These are phyloP conservation scores for Trichoderma sp. DNA, from an alignment of 2,329 filamentous ascomycete species.

Conservation along the genomic window DNA sequence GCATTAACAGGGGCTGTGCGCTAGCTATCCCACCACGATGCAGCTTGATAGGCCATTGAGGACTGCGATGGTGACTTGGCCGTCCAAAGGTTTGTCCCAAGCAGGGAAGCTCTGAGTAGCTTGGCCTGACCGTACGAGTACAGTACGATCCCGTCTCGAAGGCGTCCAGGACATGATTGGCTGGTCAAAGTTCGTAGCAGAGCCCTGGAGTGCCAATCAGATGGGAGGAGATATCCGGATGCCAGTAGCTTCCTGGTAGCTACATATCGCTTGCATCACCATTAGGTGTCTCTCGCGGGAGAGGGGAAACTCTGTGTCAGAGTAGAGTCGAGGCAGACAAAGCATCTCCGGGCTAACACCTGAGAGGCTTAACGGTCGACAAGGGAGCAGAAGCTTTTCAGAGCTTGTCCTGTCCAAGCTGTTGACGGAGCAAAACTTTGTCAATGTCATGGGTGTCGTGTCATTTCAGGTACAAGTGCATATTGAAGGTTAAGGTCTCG, in stretches of 20 bases:
- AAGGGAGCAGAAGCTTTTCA: background rate
- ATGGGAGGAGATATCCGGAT: background rate
- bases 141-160: background rate
- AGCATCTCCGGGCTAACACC: background rate
- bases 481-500: background rate
- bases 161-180: background rate
- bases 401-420: background rate
- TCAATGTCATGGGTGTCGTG: background rate
- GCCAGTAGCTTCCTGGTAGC: background rate
- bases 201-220: background rate
- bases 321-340: background rate
- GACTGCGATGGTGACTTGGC: slow-evolving; percentile 12
- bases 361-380: background rate
- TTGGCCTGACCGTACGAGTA: background rate
- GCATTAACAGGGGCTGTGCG: slow-evolving; percentile 1
- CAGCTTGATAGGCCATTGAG: slow-evolving; percentile 15
- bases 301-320: background rate
- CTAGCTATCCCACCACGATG: slow-evolving; percentile 16
- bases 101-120: background rate
- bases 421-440: background rate
- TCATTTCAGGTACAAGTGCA: background rate
- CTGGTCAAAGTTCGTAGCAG: slow-evolving; percentile 1
- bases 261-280: slow-evolving; percentile 3
- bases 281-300: background rate
- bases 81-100: background rate